phyloP scores from a whole-genome alignment of 1,139 yeast genomes.

The Waltiozyma sp. region DNA sequence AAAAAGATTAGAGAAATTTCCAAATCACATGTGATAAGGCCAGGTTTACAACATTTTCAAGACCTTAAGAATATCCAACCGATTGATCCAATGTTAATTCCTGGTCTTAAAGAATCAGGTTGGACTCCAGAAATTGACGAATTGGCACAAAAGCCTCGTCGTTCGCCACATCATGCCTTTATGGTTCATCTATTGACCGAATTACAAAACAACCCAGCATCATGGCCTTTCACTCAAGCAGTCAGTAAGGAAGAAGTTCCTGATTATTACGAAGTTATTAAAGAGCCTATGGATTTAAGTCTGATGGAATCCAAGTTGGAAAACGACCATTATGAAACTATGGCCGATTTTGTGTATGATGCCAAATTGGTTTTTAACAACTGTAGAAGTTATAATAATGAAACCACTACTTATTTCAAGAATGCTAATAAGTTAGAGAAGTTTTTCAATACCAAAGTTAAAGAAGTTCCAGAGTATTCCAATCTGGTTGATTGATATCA shows the following conservation, averaged over 20 bases:
- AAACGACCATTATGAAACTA: constrained; percentile 79
- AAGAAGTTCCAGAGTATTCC: constrained; percentile 45
- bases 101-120: constrained; percentile 86
- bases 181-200: constrained; percentile 85
- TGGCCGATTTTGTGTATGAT: constrained; percentile 89
- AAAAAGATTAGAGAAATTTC: constrained; percentile 74
- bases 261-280: constrained; percentile 90
- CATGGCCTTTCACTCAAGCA: constrained; percentile 97
- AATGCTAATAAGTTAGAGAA: constrained; percentile 90
- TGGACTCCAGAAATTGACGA: constrained; percentile 99
- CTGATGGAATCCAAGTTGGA: constrained; percentile 94
- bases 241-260: constrained; percentile 92
- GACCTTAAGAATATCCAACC: constrained; percentile 38
- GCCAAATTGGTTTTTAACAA: constrained; percentile 78
- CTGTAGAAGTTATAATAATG: constrained; percentile 83
- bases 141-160: constrained; percentile 85
- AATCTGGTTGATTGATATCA: constrained; percentile 24
- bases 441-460: constrained; percentile 68
- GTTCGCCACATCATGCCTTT: constrained; percentile 90
- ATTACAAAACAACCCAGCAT: constrained; percentile 86
- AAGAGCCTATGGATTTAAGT: constrained; percentile 97
- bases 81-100: constrained; percentile 67
- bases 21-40: constrained; percentile 66
- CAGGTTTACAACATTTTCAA: constrained; percentile 70
- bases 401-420: constrained; percentile 79